phyloP scores from a whole-genome alignment of 306 rosid genomes.

The Astragalus membranaceus region DNA sequence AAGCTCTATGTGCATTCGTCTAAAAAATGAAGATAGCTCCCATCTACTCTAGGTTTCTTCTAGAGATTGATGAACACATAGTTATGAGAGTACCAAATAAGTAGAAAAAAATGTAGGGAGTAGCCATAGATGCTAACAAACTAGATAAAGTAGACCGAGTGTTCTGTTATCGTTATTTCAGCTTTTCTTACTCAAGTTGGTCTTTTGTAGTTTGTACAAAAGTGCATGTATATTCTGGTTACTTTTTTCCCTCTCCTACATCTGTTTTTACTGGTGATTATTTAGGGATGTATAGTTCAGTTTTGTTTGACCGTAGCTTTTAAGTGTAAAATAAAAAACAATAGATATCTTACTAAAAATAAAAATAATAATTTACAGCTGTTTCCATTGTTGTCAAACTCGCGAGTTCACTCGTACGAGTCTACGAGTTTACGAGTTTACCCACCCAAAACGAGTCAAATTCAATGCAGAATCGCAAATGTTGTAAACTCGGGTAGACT shows the following conservation, averaged over 20 bases:
- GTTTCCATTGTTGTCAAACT: too few relatives aligned
- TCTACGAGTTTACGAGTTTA: too few relatives aligned
- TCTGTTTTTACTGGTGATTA: conserved; percentile 20
- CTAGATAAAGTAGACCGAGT: conserved; percentile 30
- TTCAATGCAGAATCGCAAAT: too few relatives aligned
- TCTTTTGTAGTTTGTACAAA: conserved; percentile 37
- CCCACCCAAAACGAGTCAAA: too few relatives aligned
- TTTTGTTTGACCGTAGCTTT: conserved; percentile 27
- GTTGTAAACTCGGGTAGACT: too few relatives aligned
- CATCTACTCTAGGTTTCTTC: conserved; percentile 31
- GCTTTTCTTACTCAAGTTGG: conserved; percentile 21
- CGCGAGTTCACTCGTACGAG: too few relatives aligned
- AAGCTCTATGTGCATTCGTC: conserved; percentile 32
- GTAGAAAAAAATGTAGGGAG: conserved; percentile 32
- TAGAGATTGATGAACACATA: conserved; percentile 20
- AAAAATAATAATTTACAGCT: too few relatives aligned
- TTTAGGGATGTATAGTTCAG: conserved; percentile 36
- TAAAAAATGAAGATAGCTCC: conserved; percentile 32
- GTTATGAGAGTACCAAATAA: conserved; percentile 30
- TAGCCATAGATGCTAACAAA: conserved; percentile 39
- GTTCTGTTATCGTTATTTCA: conserved; percentile 19
- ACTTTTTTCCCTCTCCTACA: conserved; percentile 5
- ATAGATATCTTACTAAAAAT: conserved; percentile 27
- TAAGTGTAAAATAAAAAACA: conserved; percentile 24
- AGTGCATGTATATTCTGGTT: conserved; percentile 38